Conservation (phyloP, 2,329 filamentous ascomycete species). For the Elsinoe batatas region DNA sequence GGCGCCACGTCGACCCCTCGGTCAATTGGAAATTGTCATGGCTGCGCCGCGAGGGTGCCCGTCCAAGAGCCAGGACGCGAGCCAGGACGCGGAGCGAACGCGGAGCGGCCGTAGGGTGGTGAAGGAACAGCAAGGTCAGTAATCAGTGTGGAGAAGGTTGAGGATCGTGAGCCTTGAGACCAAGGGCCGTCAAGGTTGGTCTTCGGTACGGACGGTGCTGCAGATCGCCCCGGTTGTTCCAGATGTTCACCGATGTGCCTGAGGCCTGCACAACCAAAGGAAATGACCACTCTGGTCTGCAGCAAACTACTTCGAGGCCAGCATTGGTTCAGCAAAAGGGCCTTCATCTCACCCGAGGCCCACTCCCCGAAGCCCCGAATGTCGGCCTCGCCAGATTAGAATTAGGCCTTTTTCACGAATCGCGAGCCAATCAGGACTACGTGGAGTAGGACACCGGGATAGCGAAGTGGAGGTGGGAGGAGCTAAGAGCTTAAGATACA, state of each 20-base stretch:
- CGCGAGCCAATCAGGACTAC: neutral
- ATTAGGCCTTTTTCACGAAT: neutral
- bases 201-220: neutral
- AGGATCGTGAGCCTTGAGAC: neutral
- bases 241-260: neutral
- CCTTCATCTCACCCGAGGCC: conserved; percentile 5
- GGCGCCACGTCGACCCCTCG: neutral
- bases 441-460: neutral
- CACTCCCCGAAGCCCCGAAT: conserved; percentile 3
- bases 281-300: neutral
- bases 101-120: conserved; percentile 1
- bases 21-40: neutral
- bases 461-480: neutral
- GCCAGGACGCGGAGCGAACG: neutral
- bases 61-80: neutral
- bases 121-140: neutral
- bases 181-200: conserved; percentile 10
- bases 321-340: neutral
- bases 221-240: neutral
- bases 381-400: neutral
- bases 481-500: too few species aligned
- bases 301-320: neutral
- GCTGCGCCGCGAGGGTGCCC: neutral
- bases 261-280: too few species aligned
- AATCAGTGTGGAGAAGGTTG: neutral